Base-by-base conservation (phyloP, 2,329 filamentous ascomycete genomes). In the Diaporthe vexans region DNA sequence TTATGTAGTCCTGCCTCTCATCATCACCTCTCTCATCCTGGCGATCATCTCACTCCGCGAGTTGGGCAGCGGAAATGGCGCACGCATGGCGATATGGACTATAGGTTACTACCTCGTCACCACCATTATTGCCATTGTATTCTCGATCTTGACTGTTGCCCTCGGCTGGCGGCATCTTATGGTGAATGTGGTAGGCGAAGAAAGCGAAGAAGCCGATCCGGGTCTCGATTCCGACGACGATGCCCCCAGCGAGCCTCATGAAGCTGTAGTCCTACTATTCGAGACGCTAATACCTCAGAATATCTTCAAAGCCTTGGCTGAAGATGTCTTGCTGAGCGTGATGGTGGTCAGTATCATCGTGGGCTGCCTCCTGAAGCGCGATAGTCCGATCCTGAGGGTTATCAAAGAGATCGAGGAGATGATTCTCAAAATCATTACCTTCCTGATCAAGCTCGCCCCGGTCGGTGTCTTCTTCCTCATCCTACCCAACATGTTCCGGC, bases 381-480 rank as follows among this genome's bases (percentile, higher is more conserved):
- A 79, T 52, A 83, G 82, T 13, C 80, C 82, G 6, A 81, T 89
- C 24, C 77, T 88, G 46, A 81, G 82, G 29, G 85, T 84, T 0
- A 80, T 86, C 4, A 82, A 83, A 37, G 88, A 89, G 77, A 80
- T 89, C 48, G 87, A 89, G 75, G 79, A 79, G 21, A 84, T 89
- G 72, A 83, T 88, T 74, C 84, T 83, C 72, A 81, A 80, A 43
- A 79, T 88, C 76, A 87, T 88, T 75, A 85, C 82, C 1, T 85
- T 84, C 61, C 81, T 89, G 43, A 89, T 89, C 80, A 81, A 86
- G 73, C 74, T 85, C 8, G 87, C 87, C 0, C 87, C 88, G 1
- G 81, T 88, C 40, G 87, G 87, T 77, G 86, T 89, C 71, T 89
- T 89, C 80, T 88, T 87, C 80, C 80, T 89, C 51, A 88, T 89